Conservation (phyloP, 2,329 filamentous ascomycete genomes). For the Neonectria coccinea region DNA sequence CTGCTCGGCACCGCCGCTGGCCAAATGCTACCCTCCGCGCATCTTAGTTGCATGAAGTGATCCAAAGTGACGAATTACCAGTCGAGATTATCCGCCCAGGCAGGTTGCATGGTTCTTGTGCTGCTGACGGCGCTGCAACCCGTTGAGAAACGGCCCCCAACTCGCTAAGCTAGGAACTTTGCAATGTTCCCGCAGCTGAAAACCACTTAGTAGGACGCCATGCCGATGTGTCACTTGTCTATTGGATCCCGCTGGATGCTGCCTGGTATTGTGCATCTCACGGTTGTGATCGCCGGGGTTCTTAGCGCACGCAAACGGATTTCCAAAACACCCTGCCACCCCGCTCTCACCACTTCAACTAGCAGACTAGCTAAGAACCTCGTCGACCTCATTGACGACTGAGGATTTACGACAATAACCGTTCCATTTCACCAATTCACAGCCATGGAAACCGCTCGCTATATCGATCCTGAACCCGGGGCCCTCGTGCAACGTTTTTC, state of each 20-base stretch:
- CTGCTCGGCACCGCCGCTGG: no score
- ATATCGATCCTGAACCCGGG: conserved; percentile 21
- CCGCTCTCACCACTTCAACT: background rate
- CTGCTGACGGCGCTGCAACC: background rate
- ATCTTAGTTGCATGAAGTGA: no score
- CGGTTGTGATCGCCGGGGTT: background rate
- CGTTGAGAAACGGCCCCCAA: no score
- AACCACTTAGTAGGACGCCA: background rate
- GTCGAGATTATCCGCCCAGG: background rate
- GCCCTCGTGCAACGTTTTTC: conserved; percentile 27
- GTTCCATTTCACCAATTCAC: no score
- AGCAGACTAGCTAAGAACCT: background rate
- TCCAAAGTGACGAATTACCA: background rate
- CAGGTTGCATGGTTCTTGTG: background rate
- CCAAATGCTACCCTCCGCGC: no score
- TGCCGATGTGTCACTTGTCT: background rate
- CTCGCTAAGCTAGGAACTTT: background rate
- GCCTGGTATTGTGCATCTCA: background rate
- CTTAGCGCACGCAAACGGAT: background rate
- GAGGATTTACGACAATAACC: background rate
- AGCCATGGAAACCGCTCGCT: background rate
- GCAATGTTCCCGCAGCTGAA: background rate
- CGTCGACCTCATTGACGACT: background rate
- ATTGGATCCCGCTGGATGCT: background rate
- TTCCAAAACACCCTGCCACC: background rate